Base-by-base conservation (phyloP, 2,329 filamentous ascomycete species). In the Talaromyces sp. region DNA sequence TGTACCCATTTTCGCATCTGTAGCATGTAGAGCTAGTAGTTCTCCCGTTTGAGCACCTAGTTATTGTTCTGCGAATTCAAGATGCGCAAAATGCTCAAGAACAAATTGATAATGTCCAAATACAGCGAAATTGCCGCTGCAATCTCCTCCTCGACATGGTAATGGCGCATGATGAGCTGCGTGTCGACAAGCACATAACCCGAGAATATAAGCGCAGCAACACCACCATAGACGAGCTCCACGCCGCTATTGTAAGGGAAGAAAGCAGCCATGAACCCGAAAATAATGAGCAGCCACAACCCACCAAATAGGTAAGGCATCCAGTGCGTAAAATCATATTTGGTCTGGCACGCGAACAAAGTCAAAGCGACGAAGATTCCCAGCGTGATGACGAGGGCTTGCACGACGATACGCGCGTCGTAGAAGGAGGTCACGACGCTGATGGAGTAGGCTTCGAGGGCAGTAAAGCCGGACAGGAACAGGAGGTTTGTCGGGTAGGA, bases 311-410 rank as follows among this genome's bases (percentile, higher is more conserved):
- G 87, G 77, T 97, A 98, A 19, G 95, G 94, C 83, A 94, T 91
- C 94, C 95, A 99, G 69, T 87, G 90, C 1, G 94, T 98, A 77
- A 99, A 99, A 83, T 99, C 95, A 76, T 99, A 99, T 78, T 96
- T 96, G 69, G 91, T 91, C 83, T 99, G 95, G 86, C 93, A 97
- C 59, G 95, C 95, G 77, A 99, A 98, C 52, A 93, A 79, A 3
- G 86, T 89, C 65, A 89, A 77, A 35, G 83, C 85, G 54, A 89
- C 78, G 72, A 89, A 89, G 71, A 89, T 87, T 61, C 82, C 87
- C 10, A 88, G 77, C 1, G 95, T 99, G 65, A 99, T 87, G 69
- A 97, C 80, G 39, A 97, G 89, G 17, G 95, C 95, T 79, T 97
- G 90, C 57, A 99, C 85, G 25, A 99, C 95, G 74, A 98, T 89